Base-by-base conservation (phyloP, 2,329 filamentous ascomycete genomes). In the Verruconis gallopava region DNA sequence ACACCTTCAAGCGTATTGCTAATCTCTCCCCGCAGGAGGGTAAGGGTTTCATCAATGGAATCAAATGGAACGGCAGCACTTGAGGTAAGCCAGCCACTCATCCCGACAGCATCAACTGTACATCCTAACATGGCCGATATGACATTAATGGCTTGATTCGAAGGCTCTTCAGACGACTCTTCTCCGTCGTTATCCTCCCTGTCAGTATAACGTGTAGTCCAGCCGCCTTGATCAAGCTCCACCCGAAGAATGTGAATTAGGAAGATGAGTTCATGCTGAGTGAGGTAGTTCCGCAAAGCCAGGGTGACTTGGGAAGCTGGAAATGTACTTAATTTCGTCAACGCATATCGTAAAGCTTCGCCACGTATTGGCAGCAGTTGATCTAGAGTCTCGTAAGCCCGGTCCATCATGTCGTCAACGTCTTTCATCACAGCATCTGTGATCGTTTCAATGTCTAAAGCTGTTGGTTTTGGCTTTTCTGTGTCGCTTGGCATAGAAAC, bases 31-130 rank as follows among this genome's bases (percentile, higher is more conserved):
- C 75, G 75, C 38, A 89, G 67, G 33, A 72, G 69, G 15, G 71
- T 65, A 43, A 88, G 66, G 44, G 85, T 73, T 48, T 81, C 75
- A 32, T 75, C 71, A 1, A 72, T 68, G 34, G 76, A 71, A 9
- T 68, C 61, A 25, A 68, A 64, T 45, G 72, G 66, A 20, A 67
- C 66, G 42, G 56, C 35, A 63, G 62, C 4, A 69, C 57, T 53
- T 73, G 60, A 36, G 68, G 48, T 75, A 35, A 88, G 67, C 81
- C 82, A 88, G 15, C 82, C 82, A 42, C 76, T 75, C 6, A 79
- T 71, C 2, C 81, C 82, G 13, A 89, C 72, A 0, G 83, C 77
- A 58, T 89, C 83, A 34, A 89, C 68, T 46, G 81, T 83, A 51
- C 77, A 76, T 48, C 77, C 77, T 21, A 88, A 68, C 3, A 89